Percentiles rank a stretch among this genome's conserved stretches.
Conservation (phyloP, 179 eudicot species). For the Actinidia arguta region DNA sequence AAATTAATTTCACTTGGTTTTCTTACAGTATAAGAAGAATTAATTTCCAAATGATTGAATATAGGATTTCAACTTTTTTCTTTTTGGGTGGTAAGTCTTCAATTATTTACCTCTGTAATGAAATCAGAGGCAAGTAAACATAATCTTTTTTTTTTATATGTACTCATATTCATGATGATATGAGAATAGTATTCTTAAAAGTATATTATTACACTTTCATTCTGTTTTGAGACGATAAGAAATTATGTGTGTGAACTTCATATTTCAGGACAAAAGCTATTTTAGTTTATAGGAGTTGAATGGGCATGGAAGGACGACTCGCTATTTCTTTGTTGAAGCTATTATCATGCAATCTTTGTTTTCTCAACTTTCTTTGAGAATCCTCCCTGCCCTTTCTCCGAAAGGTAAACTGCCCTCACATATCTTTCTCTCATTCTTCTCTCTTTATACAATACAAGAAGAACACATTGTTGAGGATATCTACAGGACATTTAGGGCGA, state of each 20-base stretch:
- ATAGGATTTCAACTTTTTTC: no score
- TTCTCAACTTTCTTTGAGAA: constrained; percentile 31
- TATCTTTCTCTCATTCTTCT: neutral
- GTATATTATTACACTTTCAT: no score
- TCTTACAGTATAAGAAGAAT: no score
- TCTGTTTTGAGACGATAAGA: no score
- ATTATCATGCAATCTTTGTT: constrained; percentile 28
- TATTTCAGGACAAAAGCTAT: neutral
- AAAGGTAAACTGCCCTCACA: constrained; percentile 14
- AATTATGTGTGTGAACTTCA: neutral
- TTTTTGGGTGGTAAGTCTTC: no score
- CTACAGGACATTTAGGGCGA: neutral
- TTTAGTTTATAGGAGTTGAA: constrained; percentile 31
- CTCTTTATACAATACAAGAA: neutral
- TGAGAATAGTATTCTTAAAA: no score
- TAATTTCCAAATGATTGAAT: no score
- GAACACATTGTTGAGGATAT: neutral
- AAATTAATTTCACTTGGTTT: no score
- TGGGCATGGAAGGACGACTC: constrained; percentile 27
- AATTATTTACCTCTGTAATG: no score
- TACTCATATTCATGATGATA: no score
- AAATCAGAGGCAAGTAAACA: no score
- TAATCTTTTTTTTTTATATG: no score
- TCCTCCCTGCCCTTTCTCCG: constrained; percentile 41
- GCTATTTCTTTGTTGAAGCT: constrained; percentile 19